Evolutionary conservation across 331 rosid genomes (phyloP), one percentile per base, ranked within the genome.

Genomic region (Saraca asoca): DNA sequence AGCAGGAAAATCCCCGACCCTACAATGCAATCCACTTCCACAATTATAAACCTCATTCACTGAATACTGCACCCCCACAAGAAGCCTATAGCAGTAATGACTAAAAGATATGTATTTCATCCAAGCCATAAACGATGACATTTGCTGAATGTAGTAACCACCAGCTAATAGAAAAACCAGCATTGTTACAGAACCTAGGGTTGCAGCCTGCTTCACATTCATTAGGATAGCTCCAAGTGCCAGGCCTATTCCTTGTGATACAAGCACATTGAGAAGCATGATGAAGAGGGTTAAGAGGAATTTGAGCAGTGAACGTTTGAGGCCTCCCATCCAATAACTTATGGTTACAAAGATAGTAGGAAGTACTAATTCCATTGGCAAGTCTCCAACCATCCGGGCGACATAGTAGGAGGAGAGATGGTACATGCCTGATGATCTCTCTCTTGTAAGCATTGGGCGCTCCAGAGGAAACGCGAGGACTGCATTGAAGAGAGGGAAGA

Each of bases 361-460:
- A 16, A 93, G 98, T 2, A 93, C 88, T 2, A 93, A 90, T 79
- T 93, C 98, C 97, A 93, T 87, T 16, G 98, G 98, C 39, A 93
- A 54, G 76, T 93, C 98, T 1, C 98, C 98, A 0, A 73, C 87
- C 20, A 76, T 84, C 38, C 98, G 58, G 5, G 98, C 90, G 41
- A 93, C 71, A 66, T 85, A 93, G 68, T 93, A 93, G 37, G 98
- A 87, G 6, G 98, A 93, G 20, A 93, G 95, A 51, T 85, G 88
- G 79, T 93, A 93, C 98, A 93, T 93, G 57, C 95, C 91, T 2
- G 98, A 90, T 38, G 98, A 87, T 64, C 90, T 85, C 62, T 93
- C 98, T 66, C 85, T 93, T 51, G 34, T 73, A 12, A 93, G 78
- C 97, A 93, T 87, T 61, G 98, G 95, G 17, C 87, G 79, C 65